Base-by-base conservation (phyloP, 1,284 basidiomycete species). In the Boletellus deceptivus region DNA sequence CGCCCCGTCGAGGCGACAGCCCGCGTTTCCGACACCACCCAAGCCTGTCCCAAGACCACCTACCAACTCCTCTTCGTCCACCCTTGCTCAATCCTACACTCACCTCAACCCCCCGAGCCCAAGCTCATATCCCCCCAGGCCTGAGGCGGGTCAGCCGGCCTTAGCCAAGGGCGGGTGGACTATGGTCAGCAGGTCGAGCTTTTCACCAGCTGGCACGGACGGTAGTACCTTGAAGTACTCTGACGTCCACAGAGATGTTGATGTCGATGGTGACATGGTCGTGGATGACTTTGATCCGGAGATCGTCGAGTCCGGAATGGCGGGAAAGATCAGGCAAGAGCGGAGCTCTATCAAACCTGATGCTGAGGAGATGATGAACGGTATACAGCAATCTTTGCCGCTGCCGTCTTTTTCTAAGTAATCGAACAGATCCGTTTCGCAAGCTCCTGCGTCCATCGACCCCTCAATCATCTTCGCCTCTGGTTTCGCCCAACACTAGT, bases 21-120 rank as follows among this genome's bases (percentile, higher is more conserved):
- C 72, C 36, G 61, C 72, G 18, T 69, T 75, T 24, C 63, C 69
- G 35, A 73, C 82, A 17, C 71, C 80, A n/a, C 82, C 84, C 13
- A 82, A 76, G 59, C 78, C 77, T 38, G 80, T 83, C 4, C 83
- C 81, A 34, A 74, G 71, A 48, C 62, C 72, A 10, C 63, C 72
- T 25, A 78, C 73, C 24, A 76, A 72, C 57, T 81, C 83, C 1
- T 82, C 82, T 4, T 80, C 81, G 0, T 84, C 84, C 4, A 86
- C 83, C 20, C 76, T 91, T 13, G 81, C 86, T 25, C 88, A 86
- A 57, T 91, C 89, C 7, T 92, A 88, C 67, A 92, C 90, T 37
- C 88, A 92, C 69, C 73, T 92, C 36, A 80, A 76, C 57, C 82
- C 82, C 6, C 89, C 89, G 18, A 83, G 84, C 67, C 83, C 87